Conservation (phyloP, 2,329 filamentous ascomycete species). For the Colletotrichum lini region DNA sequence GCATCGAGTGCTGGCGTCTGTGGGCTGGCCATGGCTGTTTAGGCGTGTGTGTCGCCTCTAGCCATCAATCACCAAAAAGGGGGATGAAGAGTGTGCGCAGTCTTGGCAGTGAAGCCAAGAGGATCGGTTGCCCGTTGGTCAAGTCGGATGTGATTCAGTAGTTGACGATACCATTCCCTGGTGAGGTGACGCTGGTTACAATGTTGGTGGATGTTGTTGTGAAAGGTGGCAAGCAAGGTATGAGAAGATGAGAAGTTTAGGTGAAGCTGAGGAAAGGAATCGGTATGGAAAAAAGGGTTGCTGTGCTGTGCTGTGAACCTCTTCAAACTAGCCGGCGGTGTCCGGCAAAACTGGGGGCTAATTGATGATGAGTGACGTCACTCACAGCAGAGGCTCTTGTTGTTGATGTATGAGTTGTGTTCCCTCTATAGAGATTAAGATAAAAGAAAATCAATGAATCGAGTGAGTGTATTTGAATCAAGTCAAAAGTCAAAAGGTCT, state of each 20-base stretch:
- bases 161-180: not conserved
- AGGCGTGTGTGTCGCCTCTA: not conserved
- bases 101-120: not conserved
- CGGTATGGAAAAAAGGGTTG: conserved; percentile 30
- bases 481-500: too few relatives aligned
- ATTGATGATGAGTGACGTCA: conserved; percentile 8
- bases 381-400: not conserved
- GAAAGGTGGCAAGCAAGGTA: too few relatives aligned
- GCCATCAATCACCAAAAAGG: not conserved
- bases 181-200: not conserved
- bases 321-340: not conserved
- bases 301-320: conserved; percentile 14
- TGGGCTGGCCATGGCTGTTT: conserved; percentile 17
- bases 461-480: not conserved
- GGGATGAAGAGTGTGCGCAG: not conserved
- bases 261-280: not conserved
- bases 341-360: conserved; percentile 2
- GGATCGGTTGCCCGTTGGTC: not conserved
- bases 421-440: too few relatives aligned
- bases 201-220: not conserved
- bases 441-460: too few relatives aligned
- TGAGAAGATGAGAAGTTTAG: not conserved
- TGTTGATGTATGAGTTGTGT: not conserved
- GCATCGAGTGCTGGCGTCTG: conserved; percentile 47
- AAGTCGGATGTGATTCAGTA: not conserved